Base-by-base conservation (phyloP, 1,139 yeast species). In the Kurtzmaniella quercitrusa region DNA sequence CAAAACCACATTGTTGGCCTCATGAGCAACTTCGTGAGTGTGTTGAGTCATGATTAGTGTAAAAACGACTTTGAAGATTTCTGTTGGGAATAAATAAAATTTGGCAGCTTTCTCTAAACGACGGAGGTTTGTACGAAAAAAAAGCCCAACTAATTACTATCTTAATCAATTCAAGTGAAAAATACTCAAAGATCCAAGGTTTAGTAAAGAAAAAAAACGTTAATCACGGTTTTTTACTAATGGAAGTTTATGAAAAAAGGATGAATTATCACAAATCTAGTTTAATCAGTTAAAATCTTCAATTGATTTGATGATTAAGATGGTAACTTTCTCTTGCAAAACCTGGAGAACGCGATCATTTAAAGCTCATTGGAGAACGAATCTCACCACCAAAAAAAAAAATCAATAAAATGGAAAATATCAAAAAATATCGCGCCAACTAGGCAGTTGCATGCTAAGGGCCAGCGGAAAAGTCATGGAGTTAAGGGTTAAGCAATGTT, bases 1-100 rank as follows among this genome's bases (percentile, higher is more conserved):
- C 41, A 81, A 73, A 46, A 63, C 62, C 46, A 83, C 78, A 50
- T 77, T 72, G 63, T 85, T 83, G 49, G 96, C 95, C 68, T 89
- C 96, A 60, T 86, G 94, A 45, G 88, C 96, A 46, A 81, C 81
- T 50, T 63, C 54, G 55, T 70, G 78, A 38, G 41, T 47, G 36
- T 52, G 36, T 38, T 56, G 44, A 46, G 62, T 57, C 54, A 51
- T 56, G 17, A 27, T 37, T 9, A 27, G 41, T 27, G 37, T 25
- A 36, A 17, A 36, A n/a, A 38, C 27, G 33, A 27, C 25, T 31
- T 19, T 27, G 31, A n/a, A 11, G 31, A 27, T 27, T 27, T 27
- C 31, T 27, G 36, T 16, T 33, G 41, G 21, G 25, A 34, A 34
- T 9, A 36, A 36, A 36, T 21, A 19, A 36, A 21, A 36, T 36